These are phyloP conservation scores for Penicillium sp. DNA, from an alignment of 2,329 filamentous ascomycete species.

Conservation along the genomic window DNA sequence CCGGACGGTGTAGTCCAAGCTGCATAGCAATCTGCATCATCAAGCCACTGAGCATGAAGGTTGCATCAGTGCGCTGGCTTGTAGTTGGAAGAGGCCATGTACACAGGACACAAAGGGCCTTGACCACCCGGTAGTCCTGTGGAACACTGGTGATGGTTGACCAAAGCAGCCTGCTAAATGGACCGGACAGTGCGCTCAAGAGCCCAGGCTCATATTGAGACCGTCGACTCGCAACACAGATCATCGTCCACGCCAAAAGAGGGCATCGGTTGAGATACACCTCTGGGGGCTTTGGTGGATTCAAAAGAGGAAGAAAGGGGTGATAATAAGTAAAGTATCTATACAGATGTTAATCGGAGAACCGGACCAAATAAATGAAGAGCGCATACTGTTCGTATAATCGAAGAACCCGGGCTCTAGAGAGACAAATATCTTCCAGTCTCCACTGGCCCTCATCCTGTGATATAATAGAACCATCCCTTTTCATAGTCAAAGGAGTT, in stretches of 20 bases:
- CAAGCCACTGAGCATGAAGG: conserved; percentile 62
- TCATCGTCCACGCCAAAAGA: conserved; percentile 64
- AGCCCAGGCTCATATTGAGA: conserved; percentile 56
- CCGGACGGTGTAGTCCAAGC: conserved; percentile 61
- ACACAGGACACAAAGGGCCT: conserved; percentile 62
- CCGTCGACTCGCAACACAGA: conserved; percentile 60
- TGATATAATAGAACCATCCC: conserved; percentile 36
- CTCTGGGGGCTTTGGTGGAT: conserved; percentile 54
- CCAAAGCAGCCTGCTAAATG: conserved; percentile 59
- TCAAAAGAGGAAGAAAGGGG: conserved; percentile 62
- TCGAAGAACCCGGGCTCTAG: conserved; percentile 40
- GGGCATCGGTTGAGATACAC: conserved; percentile 58
- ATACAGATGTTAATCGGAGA: conserved; percentile 31
- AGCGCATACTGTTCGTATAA: conserved; percentile 45
- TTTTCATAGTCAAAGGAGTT: conserved; percentile 35
- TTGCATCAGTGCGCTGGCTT: conserved; percentile 61
- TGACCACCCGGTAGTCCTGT: conserved; percentile 63
- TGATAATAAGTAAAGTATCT: conserved; percentile 65
- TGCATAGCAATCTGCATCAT: conserved; percentile 69
- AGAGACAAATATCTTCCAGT: conserved; percentile 49
- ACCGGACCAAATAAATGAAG: not conserved
- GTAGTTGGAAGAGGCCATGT: conserved; percentile 64
- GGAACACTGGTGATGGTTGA: conserved; percentile 58
- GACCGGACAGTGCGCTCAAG: conserved; percentile 50
- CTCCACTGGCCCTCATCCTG: conserved; percentile 48